Base-by-base conservation (phyloP, 148 eudicot species). In the Bassia scoparia region DNA sequence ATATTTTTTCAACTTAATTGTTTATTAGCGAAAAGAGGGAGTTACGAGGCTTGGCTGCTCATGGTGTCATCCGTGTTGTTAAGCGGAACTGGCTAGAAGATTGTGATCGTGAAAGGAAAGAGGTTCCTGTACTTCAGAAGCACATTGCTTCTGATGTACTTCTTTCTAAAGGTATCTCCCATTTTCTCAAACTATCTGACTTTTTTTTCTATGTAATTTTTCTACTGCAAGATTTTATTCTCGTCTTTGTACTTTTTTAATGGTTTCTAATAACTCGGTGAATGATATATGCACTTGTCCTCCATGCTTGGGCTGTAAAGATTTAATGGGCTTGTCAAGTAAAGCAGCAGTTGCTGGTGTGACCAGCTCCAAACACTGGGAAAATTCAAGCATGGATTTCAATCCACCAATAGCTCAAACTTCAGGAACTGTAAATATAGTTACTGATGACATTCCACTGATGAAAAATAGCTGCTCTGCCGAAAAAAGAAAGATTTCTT, bases 61-160 rank as follows among this genome's bases (percentile, higher is more conserved):
- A 83, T 68, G 99, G 99, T 73, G 85, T 95, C 37, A 87, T 90
- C 67, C 79, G 74, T 77, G 78, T 92, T 66, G 97, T 95, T 49
- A 81, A 70, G 73, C 71, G 83, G 73, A 76, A 66, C 23, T 95
- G 97, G 99, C 94, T 95, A 58, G 96, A 91, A 81, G 96, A 92
- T 61, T 95, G 99, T 80, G 88, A 81, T 77, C 80, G 81, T 80
- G 87, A 71, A 80, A 95, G 84, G 82, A 95, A 81, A 83, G 99
- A 95, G 85, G 81, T 89, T 31, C 85, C 88, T 80, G 97, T 95
- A 44, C 83, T 71, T 33, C 86, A 78, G 74, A 85, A 84, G 87
- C 99, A 95, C 84, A 86, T 79, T 79, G 99, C 97, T 78, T 72
- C 83, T 82, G 96, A 92, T 85, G 73, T 87, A 81, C 90, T 95